Evolutionary conservation across 2,329 filamentous ascomycete species (phyloP), one percentile per base, ranked within the genome.

Genomic region (Coniochaeta hoffmannii): DNA sequence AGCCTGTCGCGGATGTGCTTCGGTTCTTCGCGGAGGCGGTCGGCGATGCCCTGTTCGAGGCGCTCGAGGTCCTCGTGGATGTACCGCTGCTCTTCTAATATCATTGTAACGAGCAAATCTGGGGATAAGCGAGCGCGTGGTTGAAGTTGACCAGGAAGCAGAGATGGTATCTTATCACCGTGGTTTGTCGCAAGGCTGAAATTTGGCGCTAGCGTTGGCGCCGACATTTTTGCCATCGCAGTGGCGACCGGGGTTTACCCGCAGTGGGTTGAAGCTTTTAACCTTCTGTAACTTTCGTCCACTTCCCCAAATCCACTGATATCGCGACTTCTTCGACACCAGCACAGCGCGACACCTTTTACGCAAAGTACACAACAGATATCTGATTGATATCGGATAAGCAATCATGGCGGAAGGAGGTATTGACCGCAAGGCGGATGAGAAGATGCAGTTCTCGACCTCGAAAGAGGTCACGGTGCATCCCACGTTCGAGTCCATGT

Each of bases 401-500:
- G 28, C n/a, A 31, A 51, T 19, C 14, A 99, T 97, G 94, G 90
- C 92, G 61, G 93, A 97, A 73, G 76, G 76, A 62, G 81, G 81
- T 60, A 85, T 97, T 70, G 93, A 99, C 75, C 88, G 90, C 76
- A 92, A 92, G 76, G 86, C 87, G 61, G 94, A 97, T 73, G 92
- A 96, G 80, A 86, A 90, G 73, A 96, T 97, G 86, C 93, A 97
- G 78, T 97, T 99, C 73, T 88, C 88, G 62, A 99, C 94, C 71
- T 97, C 93, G 61, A 97, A 96, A 76, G 94, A 97, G 80, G 93
- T 97, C 58, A 94, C 89, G 2, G 94, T 94, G 57, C 90, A 93
- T 66, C 91, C 92, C 49, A 96, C 92, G 54, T 94, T 96, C 70
- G 89, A 95, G 77, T 88, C 90, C 59, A 96, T 97, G 93, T 92